A percentile compares a stretch with the other conserved stretches of the same genome.
Conservation (phyloP, 2,329 filamentous ascomycete species). For the Trichoderma cornu-damae region DNA sequence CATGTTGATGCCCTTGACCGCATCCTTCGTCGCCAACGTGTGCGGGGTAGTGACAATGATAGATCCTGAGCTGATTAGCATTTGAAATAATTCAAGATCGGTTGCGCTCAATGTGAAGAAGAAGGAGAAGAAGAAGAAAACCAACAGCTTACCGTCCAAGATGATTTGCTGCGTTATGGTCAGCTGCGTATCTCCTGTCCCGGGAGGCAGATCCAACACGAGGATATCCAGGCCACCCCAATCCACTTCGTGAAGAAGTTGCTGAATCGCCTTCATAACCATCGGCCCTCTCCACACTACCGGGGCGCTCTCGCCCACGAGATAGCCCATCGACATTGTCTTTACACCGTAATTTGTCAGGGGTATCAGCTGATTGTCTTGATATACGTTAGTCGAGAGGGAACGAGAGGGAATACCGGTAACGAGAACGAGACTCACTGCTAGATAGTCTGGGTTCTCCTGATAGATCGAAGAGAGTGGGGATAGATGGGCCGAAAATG, state of each 20-base stretch:
- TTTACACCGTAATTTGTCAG: slow-evolving; percentile 92
- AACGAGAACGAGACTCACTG: slow-evolving; percentile 46
- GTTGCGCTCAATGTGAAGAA: neutral
- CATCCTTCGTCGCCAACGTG: slow-evolving; percentile 85
- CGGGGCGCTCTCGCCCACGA: slow-evolving; percentile 72
- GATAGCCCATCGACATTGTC: slow-evolving; percentile 98
- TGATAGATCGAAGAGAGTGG: slow-evolving; percentile 77
- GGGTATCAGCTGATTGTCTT: slow-evolving; percentile 76
- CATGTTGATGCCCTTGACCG: slow-evolving; percentile 86
- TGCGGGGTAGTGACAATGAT: slow-evolving; percentile 92
- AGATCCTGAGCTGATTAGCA: slow-evolving; percentile 47
- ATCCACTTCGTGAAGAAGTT: slow-evolving; percentile 89
- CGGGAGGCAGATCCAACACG: slow-evolving; percentile 85
- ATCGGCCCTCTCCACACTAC: slow-evolving; percentile 95
- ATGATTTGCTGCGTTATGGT: slow-evolving; percentile 94
- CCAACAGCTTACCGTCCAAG: slow-evolving; percentile 62
- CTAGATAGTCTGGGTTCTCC: slow-evolving; percentile 71
- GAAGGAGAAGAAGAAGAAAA: too few relatives aligned
- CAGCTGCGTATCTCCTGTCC: slow-evolving; percentile 91
- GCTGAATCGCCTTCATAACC: slow-evolving; percentile 96
- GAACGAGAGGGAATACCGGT: too few relatives aligned
- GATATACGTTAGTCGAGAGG: slow-evolving; percentile 14
- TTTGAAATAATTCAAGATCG: slow-evolving; percentile 13
- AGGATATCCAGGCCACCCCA: slow-evolving; percentile 88
- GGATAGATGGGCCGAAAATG: slow-evolving; percentile 93